phyloP scores from a whole-genome alignment of 2,329 filamentous ascomycete genomes.

The Colletotrichum truncatum region DNA sequence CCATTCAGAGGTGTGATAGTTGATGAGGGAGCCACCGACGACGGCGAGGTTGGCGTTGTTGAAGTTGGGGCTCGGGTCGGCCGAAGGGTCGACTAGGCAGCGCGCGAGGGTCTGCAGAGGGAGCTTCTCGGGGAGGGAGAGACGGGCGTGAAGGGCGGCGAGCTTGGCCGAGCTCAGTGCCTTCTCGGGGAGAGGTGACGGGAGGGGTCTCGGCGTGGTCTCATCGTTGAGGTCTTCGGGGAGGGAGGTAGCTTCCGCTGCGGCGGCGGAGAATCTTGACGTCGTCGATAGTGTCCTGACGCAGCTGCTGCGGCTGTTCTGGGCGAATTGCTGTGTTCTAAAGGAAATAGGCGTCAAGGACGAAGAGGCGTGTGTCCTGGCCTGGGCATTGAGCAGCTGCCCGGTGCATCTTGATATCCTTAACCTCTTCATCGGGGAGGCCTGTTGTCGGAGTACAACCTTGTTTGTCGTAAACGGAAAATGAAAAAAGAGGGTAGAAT shows the following conservation, averaged over 20 bases:
- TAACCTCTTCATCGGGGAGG: constrained; percentile 50
- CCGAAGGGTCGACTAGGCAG: constrained; percentile 85
- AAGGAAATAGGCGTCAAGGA: constrained; percentile 29
- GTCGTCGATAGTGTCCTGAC: constrained; percentile 16
- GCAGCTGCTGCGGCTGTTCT: neutral
- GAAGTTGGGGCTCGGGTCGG: constrained; percentile 80
- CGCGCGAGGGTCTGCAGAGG: constrained; percentile 88
- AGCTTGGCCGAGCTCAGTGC: constrained; percentile 85
- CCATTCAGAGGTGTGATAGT: constrained; percentile 89
- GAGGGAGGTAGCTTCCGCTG: constrained; percentile 24
- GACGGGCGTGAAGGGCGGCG: constrained; percentile 88
- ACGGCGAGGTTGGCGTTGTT: constrained; percentile 89
- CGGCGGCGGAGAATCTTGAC: constrained; percentile 5
- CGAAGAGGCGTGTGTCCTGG: constrained; percentile 26
- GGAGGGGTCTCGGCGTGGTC: constrained; percentile 52
- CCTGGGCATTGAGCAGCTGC: constrained; percentile 48
- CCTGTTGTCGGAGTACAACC: neutral
- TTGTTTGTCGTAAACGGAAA: neutral
- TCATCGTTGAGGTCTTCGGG: constrained; percentile 40
- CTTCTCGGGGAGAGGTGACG: constrained; percentile 75
- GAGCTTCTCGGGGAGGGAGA: constrained; percentile 82
- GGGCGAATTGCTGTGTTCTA: constrained; percentile 23
- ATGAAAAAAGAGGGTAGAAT: neutral
- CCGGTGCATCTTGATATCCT: constrained; percentile 51
- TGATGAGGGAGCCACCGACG: constrained; percentile 83